phyloP scores from a whole-genome alignment of 805 yeast genomes.

The Metschnikowia matae region DNA sequence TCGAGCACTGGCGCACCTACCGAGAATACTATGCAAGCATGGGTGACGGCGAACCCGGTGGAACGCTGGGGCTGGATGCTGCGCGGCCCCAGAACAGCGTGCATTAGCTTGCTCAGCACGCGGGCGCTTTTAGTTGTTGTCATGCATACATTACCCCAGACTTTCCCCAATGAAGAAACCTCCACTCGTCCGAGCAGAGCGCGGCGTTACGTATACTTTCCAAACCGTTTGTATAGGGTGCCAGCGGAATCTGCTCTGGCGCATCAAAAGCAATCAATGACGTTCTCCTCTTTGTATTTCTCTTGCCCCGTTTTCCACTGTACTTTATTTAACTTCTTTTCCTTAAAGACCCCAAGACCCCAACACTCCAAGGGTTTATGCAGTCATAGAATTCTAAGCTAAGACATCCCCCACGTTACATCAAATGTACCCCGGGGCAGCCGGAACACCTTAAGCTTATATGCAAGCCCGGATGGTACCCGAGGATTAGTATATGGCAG shows the following conservation, averaged over 20 bases:
- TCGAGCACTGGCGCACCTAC: constrained; percentile 35
- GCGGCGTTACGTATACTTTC: not conserved
- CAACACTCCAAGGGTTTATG: no score
- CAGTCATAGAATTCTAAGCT: no score
- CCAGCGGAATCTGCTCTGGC: not conserved
- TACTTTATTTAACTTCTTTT: no score
- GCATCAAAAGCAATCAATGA: not conserved
- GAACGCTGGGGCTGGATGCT: not conserved
- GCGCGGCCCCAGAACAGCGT: not conserved
- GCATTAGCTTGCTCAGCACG: not conserved
- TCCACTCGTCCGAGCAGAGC: constrained; percentile 11
- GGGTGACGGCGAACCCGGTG: constrained; percentile 3
- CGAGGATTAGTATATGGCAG: constrained; percentile 3
- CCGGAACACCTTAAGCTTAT: not conserved
- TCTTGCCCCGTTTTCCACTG: no score
- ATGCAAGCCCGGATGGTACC: not conserved
- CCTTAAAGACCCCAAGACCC: no score
- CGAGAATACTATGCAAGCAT: constrained; percentile 31
- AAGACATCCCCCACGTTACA: no score
- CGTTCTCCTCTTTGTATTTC: not conserved
- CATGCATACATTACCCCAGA: constrained; percentile 23
- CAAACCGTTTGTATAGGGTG: no score
- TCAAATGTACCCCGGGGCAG: not conserved
- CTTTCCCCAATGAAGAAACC: constrained; percentile 9
- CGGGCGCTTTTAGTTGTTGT: not conserved